phyloP scores from a whole-genome alignment of 2,329 filamentous ascomycete species.

The Domatiomyces globalis region DNA sequence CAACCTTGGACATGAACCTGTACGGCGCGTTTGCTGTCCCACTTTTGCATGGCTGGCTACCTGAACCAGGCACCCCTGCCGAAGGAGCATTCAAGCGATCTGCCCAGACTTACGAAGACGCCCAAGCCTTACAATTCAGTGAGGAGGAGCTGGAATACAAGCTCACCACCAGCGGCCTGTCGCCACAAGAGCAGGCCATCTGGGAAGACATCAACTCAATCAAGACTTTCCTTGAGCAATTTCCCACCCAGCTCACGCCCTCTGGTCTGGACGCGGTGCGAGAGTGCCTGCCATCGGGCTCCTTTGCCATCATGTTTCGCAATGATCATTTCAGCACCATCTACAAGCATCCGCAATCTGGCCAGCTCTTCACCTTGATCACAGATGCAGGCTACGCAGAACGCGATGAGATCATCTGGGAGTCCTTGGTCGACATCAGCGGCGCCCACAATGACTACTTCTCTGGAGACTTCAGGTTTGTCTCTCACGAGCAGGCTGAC shows the following conservation, averaged over 20 bases:
- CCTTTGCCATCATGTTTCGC: constrained; percentile 80
- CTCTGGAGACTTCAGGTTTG: constrained; percentile 75
- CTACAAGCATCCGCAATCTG: constrained; percentile 69
- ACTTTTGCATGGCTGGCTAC: constrained; percentile 85
- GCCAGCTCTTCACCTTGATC: constrained; percentile 66
- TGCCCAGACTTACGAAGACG: constrained; percentile 79
- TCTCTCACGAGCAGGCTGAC: constrained; percentile 41
- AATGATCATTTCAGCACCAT: constrained; percentile 96
- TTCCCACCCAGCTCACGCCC: constrained; percentile 74
- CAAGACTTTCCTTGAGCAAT: constrained; percentile 61
- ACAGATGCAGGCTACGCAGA: constrained; percentile 82
- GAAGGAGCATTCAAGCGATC: constrained; percentile 56
- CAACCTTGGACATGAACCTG: constrained; percentile 75
- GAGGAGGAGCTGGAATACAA: constrained; percentile 82
- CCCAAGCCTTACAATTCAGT: constrained; percentile 73
- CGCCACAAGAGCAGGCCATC: constrained; percentile 57
- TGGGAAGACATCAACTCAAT: constrained; percentile 76
- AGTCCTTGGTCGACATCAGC: constrained; percentile 76
- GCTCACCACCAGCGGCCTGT: constrained; percentile 50
- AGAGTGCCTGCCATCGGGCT: constrained; percentile 56
- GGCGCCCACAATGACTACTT: constrained; percentile 72
- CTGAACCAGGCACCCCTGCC: constrained; percentile 46
- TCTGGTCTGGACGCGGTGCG: constrained; percentile 65
- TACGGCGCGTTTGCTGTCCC: constrained; percentile 83
- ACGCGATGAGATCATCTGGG: constrained; percentile 91